Base-by-base conservation (phyloP, 2,329 filamentous ascomycete genomes). In the Gnomoniopsis smithogilvyi region DNA sequence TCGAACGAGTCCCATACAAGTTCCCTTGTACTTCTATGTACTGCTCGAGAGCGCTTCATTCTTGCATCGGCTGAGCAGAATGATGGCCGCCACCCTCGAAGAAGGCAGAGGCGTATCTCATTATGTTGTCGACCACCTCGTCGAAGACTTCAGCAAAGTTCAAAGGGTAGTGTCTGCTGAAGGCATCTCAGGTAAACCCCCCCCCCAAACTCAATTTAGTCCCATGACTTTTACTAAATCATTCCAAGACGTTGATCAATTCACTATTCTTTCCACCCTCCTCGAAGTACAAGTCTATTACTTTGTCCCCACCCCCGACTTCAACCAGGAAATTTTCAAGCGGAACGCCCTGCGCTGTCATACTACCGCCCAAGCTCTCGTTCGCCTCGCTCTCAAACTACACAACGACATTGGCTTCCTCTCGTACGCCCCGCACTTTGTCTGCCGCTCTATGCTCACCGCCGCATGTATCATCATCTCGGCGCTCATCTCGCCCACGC, bases 221-320 rank as follows among this genome's bases (percentile, higher is more conserved):
- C 1, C 56, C 36, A 41, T 21, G 17, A n/a, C 51, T n/a, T 15
- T 51, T 10, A 50, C 47, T n/a, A 3, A 22, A n/a, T 38, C 3
- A 7, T 15, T 17, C 3, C 64, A 63, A 80, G 80, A 81, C 43
- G 67, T 80, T 22, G 77, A 80, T 54, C 72, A 75, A 17, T 80
- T 83, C 64, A 78, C 79, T 51, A 69, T 80, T 10, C 67, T 83
- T 3, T 73, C 79, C 0, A 76, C 80, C 1, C 74, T 78, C 22
- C 73, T 82, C n/a, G 80, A 84, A 58, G 74, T 84, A 10, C 80
- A 84, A 62, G 69, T 73, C 1, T 82, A 78, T 68, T 83, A 83
- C 70, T 78, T 83, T 64, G 73, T 77, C 62, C 78, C 77, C 3
- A 72, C 74, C 0, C 72, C 75, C 2, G 73, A 72, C 19, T 71